Conservation (phyloP, 306 rosid genomes). For the Acacia acuminata region DNA sequence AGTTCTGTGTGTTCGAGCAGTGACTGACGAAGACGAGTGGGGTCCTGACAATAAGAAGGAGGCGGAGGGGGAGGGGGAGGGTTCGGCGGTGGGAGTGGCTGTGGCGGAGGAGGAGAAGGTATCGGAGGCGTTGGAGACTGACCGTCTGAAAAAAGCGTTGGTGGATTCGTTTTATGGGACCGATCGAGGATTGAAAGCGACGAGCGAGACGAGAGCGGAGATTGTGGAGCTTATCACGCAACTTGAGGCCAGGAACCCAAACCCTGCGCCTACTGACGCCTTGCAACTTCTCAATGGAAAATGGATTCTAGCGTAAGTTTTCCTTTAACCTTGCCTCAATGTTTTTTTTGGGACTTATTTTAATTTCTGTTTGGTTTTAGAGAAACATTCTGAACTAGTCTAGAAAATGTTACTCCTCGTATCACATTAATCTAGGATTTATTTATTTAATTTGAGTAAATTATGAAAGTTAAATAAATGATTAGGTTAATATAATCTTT, state of each 20-base stretch:
- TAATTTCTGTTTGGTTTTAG: background rate
- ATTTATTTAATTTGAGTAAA: too few relatives aligned
- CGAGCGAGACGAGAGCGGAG: constrained; percentile 86
- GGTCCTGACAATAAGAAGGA: constrained; percentile 45
- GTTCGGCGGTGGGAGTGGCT: constrained; percentile 35
- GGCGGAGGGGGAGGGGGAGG: constrained; percentile 36
- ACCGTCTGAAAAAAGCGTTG: constrained; percentile 67
- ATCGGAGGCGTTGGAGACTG: constrained; percentile 46
- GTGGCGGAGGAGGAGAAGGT: constrained; percentile 45
- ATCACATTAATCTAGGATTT: too few relatives aligned
- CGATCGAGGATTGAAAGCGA: constrained; percentile 72
- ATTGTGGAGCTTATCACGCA: constrained; percentile 86
- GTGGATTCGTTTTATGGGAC: constrained; percentile 80
- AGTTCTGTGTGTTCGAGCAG: constrained; percentile 36
- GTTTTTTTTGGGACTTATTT: background rate
- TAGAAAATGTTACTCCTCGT: background rate
- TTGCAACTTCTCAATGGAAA: constrained; percentile 80
- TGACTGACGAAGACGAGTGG: constrained; percentile 48
- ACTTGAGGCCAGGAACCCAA: constrained; percentile 83
- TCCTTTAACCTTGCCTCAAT: background rate
- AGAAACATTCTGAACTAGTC: background rate
- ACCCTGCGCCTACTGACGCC: constrained; percentile 90
- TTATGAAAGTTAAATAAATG: too few relatives aligned
- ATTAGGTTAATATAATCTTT: too few relatives aligned
- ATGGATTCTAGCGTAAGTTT: constrained; percentile 87